Percentiles rank a stretch among this genome's conserved stretches.
Conservation (phyloP, 257 asterid species). For the Penstemon davidsonii region DNA sequence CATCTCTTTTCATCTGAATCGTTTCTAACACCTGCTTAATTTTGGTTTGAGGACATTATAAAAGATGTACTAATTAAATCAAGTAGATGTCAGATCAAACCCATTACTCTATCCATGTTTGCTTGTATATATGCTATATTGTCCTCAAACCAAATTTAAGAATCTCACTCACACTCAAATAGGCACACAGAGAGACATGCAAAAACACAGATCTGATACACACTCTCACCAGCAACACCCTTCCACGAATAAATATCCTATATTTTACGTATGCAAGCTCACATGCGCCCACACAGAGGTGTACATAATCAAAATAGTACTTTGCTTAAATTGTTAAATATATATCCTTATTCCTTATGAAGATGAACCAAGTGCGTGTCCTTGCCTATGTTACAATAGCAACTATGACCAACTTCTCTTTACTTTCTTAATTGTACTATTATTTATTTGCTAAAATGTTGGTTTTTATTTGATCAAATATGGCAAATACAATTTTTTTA, state of each 20-base stretch:
- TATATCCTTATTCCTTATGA: background rate
- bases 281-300: background rate
- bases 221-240: background rate
- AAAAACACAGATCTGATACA: background rate
- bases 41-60: conserved; percentile 10
- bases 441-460: background rate
- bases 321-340: background rate
- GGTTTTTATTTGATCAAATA: background rate
- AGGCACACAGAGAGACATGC: background rate
- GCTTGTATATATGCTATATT: too few relatives aligned
- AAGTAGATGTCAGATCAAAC: too few relatives aligned
- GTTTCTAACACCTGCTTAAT: conserved; percentile 23
- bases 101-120: too few relatives aligned
- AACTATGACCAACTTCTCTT: too few relatives aligned
- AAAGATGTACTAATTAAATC: background rate
- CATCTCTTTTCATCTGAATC: conserved; percentile 18
- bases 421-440: too few relatives aligned
- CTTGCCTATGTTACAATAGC: too few relatives aligned
- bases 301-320: background rate
- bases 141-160: background rate
- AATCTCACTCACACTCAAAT: background rate
- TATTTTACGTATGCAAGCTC: background rate
- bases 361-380: too few relatives aligned
- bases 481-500: background rate
- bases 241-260: background rate